Percentiles rank a stretch among this genome's conserved stretches.
These are phyloP conservation scores for Dissophora globulifera DNA, from an alignment of 192 early-diverging fungal species.

Conservation along the genomic window DNA sequence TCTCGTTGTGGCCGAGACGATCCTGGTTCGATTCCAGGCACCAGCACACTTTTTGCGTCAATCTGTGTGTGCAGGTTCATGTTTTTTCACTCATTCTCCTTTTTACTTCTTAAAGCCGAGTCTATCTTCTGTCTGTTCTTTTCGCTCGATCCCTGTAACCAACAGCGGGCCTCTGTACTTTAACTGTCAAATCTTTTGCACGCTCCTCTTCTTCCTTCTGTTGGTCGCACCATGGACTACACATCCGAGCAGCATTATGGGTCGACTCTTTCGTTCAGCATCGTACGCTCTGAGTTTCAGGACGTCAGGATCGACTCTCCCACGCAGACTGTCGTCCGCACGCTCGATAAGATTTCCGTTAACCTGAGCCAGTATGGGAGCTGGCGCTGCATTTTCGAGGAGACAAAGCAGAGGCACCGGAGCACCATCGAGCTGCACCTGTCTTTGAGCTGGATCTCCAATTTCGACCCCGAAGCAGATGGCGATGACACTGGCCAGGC, in stretches of 20 bases:
- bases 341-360: constrained; percentile 1
- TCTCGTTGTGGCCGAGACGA: constrained; percentile 53
- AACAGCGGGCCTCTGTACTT: too few relatives aligned
- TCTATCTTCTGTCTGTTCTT: background rate
- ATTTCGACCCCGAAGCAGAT: background rate
- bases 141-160: background rate
- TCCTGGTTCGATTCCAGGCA: constrained; percentile 48
- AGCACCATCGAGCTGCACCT: constrained; percentile 14
- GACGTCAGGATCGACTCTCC: background rate
- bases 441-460: constrained; percentile 6
- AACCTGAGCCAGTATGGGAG: constrained; percentile 16
- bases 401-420: constrained; percentile 11
- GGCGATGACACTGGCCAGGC: background rate
- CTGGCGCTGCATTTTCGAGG: constrained; percentile 36
- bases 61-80: too few relatives aligned
- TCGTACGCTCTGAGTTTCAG: constrained; percentile 12
- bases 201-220: background rate
- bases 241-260: constrained; percentile 15
- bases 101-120: too few relatives aligned
- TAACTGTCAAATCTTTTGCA: background rate
- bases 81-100: too few relatives aligned
- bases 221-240: background rate
- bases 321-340: constrained; percentile 1
- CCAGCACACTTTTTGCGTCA: constrained; percentile 9
- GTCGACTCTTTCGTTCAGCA: constrained; percentile 21